Base-by-base conservation (phyloP, 768 basidiomycete genomes). In the Suillus brevipes region DNA sequence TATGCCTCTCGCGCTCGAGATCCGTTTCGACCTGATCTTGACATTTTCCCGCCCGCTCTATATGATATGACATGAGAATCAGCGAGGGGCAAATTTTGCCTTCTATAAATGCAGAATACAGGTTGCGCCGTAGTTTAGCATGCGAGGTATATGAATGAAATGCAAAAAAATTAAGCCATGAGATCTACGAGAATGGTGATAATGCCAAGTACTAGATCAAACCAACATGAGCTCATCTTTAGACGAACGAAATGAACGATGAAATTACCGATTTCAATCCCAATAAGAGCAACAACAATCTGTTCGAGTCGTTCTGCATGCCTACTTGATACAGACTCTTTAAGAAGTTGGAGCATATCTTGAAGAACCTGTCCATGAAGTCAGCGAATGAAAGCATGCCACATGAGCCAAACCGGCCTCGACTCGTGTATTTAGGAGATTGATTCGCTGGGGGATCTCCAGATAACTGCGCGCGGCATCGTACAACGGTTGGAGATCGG, bases 291-390 rank as follows among this genome's bases (percentile, higher is more conserved):
- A 67, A 97, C 97, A 67, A 97, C 92, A 64, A 97, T 94, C 74
- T 93, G 92, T 76, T 97, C 95, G 9, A 97, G 83, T 31, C 94
- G 86, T 76, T 97, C 95, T 1, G 94, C 88, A 72, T 97, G 94
- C 70, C 89, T 87, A 68, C 89, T 94, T 34, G 93, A 93, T 31
- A 97, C 95, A 13, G 93, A 92, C 78, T 97, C 96, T 77, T 98
- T 98, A 61, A 98, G 80, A 60, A 98, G 85, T 73, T 95, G 91
- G 13, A 98, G 86, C 92, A 98, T 97, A 76, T 98, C 96, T 83
- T 98, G 96, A 42, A 98, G 79, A 60, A 98, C 92, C 93, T 95
- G 69, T 23, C 63, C 34, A 52, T 66, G 49, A 40, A 28, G 65
- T 43, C 45, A 56, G 55, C 49, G n/a, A 36, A 65, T 37, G 64